A percentile compares a stretch with the other conserved stretches of the same genome.
Conservation (phyloP, 352 stramenopile genomes). For the Albugo candida region DNA sequence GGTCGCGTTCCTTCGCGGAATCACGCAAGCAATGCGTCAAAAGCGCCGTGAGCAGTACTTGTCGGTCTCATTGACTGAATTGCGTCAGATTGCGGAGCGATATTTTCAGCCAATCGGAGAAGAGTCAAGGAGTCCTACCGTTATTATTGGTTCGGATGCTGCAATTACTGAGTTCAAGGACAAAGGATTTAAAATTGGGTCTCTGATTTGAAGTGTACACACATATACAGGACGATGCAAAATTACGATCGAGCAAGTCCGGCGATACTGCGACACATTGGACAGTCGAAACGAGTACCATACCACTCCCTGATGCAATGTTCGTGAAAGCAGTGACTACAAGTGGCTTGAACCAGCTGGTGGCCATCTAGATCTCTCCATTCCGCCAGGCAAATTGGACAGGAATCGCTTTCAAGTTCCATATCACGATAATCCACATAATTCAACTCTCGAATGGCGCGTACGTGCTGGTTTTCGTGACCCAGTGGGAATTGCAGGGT, state of each 20-base stretch:
- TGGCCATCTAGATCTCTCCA: conserved; percentile 72
- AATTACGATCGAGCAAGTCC: conserved; percentile 6
- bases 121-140: conserved; percentile 13
- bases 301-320: conserved; percentile 83
- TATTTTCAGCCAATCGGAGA: too few relatives aligned
- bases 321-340: conserved; percentile 75
- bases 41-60: conserved; percentile 47
- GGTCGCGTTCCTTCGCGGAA: conserved; percentile 54
- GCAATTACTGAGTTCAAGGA: conserved; percentile 20
- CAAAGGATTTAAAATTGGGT: conserved; percentile 14
- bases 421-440: conserved; percentile 72
- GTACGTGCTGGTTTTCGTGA: conserved; percentile 65
- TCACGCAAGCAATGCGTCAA: conserved; percentile 73
- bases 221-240: too few relatives aligned
- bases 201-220: too few relatives aligned
- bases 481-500: conserved; percentile 67
- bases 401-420: conserved; percentile 58
- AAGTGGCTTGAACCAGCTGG: conserved; percentile 55
- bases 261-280: conserved; percentile 72
- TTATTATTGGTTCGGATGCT: conserved; percentile 48
- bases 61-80: conserved; percentile 6
- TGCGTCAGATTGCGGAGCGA: too few relatives aligned
- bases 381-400: conserved; percentile 67
- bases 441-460: conserved; percentile 60
- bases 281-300: conserved; percentile 71